Conservation (phyloP, 768 basidiomycete genomes). For the Trametes gibbosa region DNA sequence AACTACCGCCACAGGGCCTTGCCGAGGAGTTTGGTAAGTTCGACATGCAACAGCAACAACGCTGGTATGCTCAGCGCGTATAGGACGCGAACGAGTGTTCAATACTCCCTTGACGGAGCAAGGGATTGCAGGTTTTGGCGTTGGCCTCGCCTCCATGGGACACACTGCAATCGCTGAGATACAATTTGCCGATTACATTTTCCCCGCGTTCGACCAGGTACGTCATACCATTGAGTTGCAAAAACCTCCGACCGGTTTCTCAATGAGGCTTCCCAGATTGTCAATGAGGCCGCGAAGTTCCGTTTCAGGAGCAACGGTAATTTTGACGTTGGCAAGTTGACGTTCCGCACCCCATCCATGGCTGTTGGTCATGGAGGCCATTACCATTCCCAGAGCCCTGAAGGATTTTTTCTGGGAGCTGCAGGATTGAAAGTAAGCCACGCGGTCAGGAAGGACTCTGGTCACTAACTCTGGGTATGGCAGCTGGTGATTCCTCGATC, state of each 20-base stretch:
- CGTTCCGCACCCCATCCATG: slow-evolving; percentile 85
- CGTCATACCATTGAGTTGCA: not conserved
- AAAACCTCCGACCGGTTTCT: not conserved
- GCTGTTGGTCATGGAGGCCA: slow-evolving; percentile 89
- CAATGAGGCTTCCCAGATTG: slow-evolving; percentile 48
- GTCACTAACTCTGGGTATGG: not conserved
- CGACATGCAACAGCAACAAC: not conserved
- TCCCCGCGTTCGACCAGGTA: slow-evolving; percentile 92
- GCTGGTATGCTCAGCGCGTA: not conserved
- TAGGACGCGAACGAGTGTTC: slow-evolving; percentile 89
- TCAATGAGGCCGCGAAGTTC: slow-evolving; percentile 94
- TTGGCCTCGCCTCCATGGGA: slow-evolving; percentile 89
- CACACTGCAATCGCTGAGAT: slow-evolving; percentile 95
- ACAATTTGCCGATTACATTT: slow-evolving; percentile 89
- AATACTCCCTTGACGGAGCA: slow-evolving; percentile 93
- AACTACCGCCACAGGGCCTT: slow-evolving; percentile 55
- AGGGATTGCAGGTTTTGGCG: slow-evolving; percentile 93
- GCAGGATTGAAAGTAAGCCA: slow-evolving; percentile 74
- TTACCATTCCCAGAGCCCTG: slow-evolving; percentile 94
- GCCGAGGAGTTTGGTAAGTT: slow-evolving; percentile 86
- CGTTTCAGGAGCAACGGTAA: slow-evolving; percentile 86
- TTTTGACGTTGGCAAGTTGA: slow-evolving; percentile 79
- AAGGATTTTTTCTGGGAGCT: slow-evolving; percentile 92
- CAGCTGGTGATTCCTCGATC: slow-evolving; percentile 88
- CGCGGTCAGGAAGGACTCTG: not conserved